These are phyloP conservation scores for Collybiopsis luxurians DNA, from an alignment of 768 basidiomycete genomes.

Conservation along the genomic window DNA sequence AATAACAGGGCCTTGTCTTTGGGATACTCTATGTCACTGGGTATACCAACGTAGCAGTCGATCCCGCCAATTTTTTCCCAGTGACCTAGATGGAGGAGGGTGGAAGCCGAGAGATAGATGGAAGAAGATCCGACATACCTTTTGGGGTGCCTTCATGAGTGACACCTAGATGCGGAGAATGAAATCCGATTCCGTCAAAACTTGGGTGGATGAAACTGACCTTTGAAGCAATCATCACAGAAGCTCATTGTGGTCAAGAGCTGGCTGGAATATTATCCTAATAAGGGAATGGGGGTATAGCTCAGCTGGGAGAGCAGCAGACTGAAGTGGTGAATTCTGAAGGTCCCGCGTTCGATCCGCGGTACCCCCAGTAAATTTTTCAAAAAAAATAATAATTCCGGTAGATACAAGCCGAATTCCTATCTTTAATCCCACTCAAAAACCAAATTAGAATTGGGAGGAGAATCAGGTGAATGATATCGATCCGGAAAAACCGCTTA, in stretches of 20 bases:
- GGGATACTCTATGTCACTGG: conserved; percentile 29
- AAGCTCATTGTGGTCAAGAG: conserved; percentile 16
- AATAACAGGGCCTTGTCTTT: conserved; percentile 40
- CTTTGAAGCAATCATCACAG: conserved; percentile 25
- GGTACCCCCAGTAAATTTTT: conserved; percentile 50
- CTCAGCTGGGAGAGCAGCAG: conserved; percentile 35
- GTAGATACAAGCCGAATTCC: no score
- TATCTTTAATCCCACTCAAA: no score
- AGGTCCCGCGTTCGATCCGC: conserved; percentile 59
- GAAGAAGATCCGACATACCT: conserved; percentile 10
- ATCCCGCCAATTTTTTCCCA: conserved; percentile 32
- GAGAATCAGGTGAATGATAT: no score
- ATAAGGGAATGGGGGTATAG: conserved; percentile 22
- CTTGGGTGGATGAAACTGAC: conserved; percentile 4
- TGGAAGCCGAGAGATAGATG: neutral
- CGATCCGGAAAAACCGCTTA: no score
- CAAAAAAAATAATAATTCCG: no score
- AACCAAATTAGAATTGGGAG: no score
- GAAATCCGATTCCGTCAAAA: neutral
- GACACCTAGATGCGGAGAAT: conserved; percentile 23
- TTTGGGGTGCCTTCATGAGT: conserved; percentile 18
- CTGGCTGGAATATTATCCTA: neutral
- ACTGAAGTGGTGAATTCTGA: no score
- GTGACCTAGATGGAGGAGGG: conserved; percentile 22
- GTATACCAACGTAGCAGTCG: conserved; percentile 39